These are phyloP conservation scores for Cordyceps pruinosa DNA, from an alignment of 2,329 filamentous ascomycete species.

Conservation along the genomic window DNA sequence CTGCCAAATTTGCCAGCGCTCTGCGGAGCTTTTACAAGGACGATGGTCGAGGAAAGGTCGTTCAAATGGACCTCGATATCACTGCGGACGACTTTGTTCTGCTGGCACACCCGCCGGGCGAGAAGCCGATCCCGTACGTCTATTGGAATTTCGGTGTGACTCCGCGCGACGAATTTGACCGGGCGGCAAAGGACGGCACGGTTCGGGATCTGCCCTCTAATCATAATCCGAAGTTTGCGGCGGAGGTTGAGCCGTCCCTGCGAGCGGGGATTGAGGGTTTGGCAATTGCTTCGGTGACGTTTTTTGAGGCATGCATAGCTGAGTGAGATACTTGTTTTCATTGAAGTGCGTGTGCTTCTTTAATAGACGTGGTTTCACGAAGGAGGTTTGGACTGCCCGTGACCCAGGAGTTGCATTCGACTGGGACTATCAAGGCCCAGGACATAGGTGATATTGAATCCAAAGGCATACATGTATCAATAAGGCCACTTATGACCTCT, in stretches of 20 bases:
- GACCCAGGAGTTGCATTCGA: too few relatives aligned
- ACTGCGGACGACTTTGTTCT: not conserved
- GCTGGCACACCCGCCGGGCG: not conserved
- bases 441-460: too few relatives aligned
- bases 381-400: too few relatives aligned
- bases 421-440: too few relatives aligned
- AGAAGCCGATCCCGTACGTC: not conserved
- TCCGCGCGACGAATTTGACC: not conserved
- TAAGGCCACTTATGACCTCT: not conserved
- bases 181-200: not conserved
- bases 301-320: not conserved
- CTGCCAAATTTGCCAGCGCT: not conserved
- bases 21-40: not conserved
- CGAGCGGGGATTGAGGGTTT: not conserved
- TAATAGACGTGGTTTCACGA: not conserved
- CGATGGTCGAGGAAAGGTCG: not conserved
- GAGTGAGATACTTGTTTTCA: too few relatives aligned
- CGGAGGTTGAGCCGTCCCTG: not conserved
- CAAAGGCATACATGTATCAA: not conserved
- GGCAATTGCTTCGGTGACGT: not conserved
- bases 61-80: not conserved
- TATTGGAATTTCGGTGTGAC: not conserved
- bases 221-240: not conserved
- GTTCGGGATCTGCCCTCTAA: not conserved
- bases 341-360: not conserved